Evolutionary conservation across 2,329 filamentous ascomycete species (phyloP), one percentile per base, ranked within the genome.

Genomic region (Didymella segeticola): DNA sequence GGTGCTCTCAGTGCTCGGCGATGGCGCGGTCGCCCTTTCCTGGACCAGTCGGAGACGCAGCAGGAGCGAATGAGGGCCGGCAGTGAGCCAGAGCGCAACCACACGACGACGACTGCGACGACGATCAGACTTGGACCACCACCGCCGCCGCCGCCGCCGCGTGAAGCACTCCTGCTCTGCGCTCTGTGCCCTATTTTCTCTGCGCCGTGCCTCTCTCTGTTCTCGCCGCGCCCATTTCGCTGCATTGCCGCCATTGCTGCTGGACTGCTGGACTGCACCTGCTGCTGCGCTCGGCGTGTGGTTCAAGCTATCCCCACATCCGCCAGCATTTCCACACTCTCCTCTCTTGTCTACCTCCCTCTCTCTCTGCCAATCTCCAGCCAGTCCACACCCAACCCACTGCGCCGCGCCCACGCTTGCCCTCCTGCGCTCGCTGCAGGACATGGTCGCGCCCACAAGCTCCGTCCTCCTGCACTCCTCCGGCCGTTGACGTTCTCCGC

Each of bases 371-470:
- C n/a, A n/a, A n/a, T n/a, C n/a, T n/a, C n/a, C n/a, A n/a, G n/a
- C n/a, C n/a, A n/a, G n/a, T n/a, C n/a, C 36, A 34, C 51, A 38
- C 22, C 47, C 58, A 46, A 46, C 53, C 58, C 47, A 30, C 47
- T 46, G 27, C 60, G 47, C 59, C 53, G 20, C 56, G 47, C 51
- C 60, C 51, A 60, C 65, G 39, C 61, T 64, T 63, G 38, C 61
- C 63, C 64, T 48, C 63, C 65, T 39, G 48, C 50, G 42, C 48
- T 37, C 43, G 43, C 43, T 42, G 33, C 55, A 67, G 71, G 68
- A 70, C 52, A 73, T 74, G 70, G 65, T 58, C 58, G 61, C 60
- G 59, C 56, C 51, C 58, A 52, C 47, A 61, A 55, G 56, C 53
- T 17, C 38, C 58, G 60, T 52, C 56, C 47, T 50, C 62, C 53